Evolutionary conservation across 2,329 filamentous ascomycete genomes (phyloP).

Genomic region (Verticillium nubilum): DNA sequence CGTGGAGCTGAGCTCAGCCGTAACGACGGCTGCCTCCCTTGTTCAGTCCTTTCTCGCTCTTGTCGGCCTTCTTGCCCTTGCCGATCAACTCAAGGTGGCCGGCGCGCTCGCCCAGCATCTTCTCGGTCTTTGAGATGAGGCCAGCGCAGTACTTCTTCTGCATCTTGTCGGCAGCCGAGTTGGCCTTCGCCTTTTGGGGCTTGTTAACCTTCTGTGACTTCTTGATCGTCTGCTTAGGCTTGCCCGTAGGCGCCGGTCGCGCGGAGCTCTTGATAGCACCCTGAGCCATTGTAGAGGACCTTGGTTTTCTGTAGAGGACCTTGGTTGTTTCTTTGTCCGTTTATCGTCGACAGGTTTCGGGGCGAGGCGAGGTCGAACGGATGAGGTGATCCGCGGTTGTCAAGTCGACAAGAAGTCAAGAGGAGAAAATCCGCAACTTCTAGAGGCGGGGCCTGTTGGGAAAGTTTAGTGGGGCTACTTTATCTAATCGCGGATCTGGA

Average conservation of each 20-base stretch:
- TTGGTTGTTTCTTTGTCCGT: too few species aligned
- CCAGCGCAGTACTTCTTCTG: constrained; percentile 51
- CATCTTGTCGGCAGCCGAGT: constrained; percentile 41
- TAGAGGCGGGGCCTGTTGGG: not conserved
- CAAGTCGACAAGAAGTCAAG: not conserved
- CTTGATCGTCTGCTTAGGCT: constrained; percentile 22
- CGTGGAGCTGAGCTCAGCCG: constrained; percentile 32
- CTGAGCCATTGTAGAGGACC: constrained; percentile 41
- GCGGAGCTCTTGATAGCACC: constrained; percentile 44
- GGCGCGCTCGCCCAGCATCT: constrained; percentile 52
- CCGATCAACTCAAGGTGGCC: constrained; percentile 57
- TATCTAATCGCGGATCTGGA: not conserved
- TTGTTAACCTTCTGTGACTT: constrained; percentile 42
- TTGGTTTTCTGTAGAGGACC: too few species aligned
- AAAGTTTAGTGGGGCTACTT: not conserved
- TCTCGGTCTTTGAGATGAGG: constrained; percentile 49
- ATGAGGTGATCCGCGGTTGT: not conserved
- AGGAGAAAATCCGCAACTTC: not conserved
- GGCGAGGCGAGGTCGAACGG: constrained; percentile 3
- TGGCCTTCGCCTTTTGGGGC: constrained; percentile 37
- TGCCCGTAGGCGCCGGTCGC: constrained; percentile 31
- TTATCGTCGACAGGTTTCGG: constrained; percentile 4
- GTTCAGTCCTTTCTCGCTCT: constrained; percentile 28
- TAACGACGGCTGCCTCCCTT: constrained; percentile 51
- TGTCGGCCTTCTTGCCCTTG: constrained; percentile 43